Conservation (phyloP, 805 yeast species). For the Barnettozyma sp. region DNA sequence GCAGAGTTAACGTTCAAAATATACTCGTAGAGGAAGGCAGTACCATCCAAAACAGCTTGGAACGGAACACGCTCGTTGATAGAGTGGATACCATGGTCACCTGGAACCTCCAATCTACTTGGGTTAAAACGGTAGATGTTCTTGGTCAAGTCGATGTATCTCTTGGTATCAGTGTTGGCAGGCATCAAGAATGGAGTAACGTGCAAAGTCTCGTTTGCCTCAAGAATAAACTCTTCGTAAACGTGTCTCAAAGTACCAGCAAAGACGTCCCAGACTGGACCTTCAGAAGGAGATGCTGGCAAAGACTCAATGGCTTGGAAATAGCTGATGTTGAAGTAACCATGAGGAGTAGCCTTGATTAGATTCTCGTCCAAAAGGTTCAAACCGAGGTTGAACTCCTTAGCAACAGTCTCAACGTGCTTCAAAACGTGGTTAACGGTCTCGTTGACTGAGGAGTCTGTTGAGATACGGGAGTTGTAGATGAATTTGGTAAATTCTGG, state of each 20-base stretch:
- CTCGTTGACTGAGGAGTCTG: conserved; percentile 42
- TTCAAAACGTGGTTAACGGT: conserved; percentile 26
- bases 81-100: conserved; percentile 37
- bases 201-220: conserved; percentile 48
- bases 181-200: conserved; percentile 40
- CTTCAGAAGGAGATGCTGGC: conserved; percentile 15
- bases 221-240: conserved; percentile 38
- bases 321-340: conserved; percentile 24
- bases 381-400: conserved; percentile 19
- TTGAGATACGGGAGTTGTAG: conserved; percentile 58
- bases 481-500: conserved; percentile 49
- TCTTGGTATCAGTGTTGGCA: conserved; percentile 66
- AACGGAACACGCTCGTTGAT: conserved; percentile 48
- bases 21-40: conserved; percentile 45
- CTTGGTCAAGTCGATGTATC: conserved; percentile 54
- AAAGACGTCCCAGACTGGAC: conserved; percentile 18
- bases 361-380: conserved; percentile 14
- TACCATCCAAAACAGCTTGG: conserved; percentile 46
- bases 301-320: conserved; percentile 10
- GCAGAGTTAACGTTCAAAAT: conserved; percentile 35
- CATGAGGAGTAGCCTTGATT: conserved; percentile 21
- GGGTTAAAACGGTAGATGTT: conserved; percentile 52
- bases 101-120: conserved; percentile 10
- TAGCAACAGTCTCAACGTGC: conserved; percentile 15
- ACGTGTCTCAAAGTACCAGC: conserved; percentile 39